Evolutionary conservation across 176 grass and related monocot genomes (phyloP).

Genomic region (Coix lacrymajobi): DNA sequence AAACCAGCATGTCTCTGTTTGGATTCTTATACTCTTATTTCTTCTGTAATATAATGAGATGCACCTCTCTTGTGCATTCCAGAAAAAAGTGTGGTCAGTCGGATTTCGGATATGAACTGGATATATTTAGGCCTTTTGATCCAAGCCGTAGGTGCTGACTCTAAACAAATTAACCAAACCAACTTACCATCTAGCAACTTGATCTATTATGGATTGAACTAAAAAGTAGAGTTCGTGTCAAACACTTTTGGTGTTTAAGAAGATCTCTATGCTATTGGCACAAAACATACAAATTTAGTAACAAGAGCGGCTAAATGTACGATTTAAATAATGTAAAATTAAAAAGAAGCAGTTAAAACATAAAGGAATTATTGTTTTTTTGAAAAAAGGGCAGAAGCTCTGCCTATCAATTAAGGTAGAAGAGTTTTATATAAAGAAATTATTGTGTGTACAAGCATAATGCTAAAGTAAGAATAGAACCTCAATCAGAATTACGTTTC

Average conservation of each 20-base stretch:
- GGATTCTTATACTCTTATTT: neutral
- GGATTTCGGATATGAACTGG: neutral
- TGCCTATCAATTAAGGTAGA: too few relatives aligned
- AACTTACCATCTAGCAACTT: neutral
- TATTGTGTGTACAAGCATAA: neutral
- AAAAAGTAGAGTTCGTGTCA: neutral
- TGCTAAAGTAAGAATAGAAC: neutral
- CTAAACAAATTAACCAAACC: neutral
- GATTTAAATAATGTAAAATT: neutral
- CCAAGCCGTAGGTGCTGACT: neutral
- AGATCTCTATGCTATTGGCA: neutral
- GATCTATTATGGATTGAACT: neutral
- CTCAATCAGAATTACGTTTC: neutral
- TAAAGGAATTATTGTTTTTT: neutral
- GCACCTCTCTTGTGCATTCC: neutral
- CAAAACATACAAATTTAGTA: neutral
- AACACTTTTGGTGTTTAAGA: neutral
- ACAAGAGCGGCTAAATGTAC: neutral
- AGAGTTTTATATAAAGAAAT: too few relatives aligned
- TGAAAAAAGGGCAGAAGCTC: too few relatives aligned
- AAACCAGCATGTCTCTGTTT: too few relatives aligned
- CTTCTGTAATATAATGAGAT: neutral
- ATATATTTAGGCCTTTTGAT: neutral
- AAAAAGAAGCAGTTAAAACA: neutral
- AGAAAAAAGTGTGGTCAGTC: neutral